These are phyloP conservation scores for Singerocomus inundabilis DNA, from an alignment of 1,284 basidiomycete species.

Conservation along the genomic window DNA sequence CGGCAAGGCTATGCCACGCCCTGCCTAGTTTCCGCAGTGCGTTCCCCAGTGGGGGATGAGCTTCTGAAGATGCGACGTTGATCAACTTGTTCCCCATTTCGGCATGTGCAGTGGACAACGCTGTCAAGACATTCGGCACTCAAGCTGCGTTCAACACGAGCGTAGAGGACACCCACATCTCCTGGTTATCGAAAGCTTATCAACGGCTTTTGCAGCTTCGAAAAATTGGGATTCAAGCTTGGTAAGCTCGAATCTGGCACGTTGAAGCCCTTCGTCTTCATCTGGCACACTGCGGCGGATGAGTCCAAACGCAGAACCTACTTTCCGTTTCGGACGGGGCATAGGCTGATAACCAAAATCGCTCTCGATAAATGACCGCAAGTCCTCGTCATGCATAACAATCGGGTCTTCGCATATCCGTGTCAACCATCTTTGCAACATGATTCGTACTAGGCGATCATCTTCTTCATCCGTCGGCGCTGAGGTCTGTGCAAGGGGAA, in stretches of 20 bases:
- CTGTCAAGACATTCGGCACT: slow-evolving; percentile 38
- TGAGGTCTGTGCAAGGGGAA: slow-evolving; percentile 89
- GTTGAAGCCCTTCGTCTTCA: slow-evolving; percentile 82
- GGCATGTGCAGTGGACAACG: slow-evolving; percentile 69
- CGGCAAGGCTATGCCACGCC: slow-evolving; percentile 80
- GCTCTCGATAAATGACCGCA: slow-evolving; percentile 89
- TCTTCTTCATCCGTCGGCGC: slow-evolving; percentile 96
- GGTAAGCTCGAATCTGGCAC: slow-evolving; percentile 87
- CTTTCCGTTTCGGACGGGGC: slow-evolving; percentile 69
- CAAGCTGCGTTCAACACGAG: not conserved
- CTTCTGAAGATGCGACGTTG: slow-evolving; percentile 85
- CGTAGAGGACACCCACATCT: slow-evolving; percentile 54
- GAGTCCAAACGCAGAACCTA: slow-evolving; percentile 63
- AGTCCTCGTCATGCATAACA: slow-evolving; percentile 82
- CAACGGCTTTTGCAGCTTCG: slow-evolving; percentile 83
- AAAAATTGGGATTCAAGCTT: slow-evolving; percentile 88
- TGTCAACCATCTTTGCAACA: slow-evolving; percentile 90
- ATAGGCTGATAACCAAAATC: slow-evolving; percentile 92
- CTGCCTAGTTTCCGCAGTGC: slow-evolving; percentile 83
- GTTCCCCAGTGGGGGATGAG: slow-evolving; percentile 75
- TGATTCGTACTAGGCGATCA: slow-evolving; percentile 88
- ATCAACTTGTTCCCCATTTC: slow-evolving; percentile 90
- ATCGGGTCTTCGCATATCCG: slow-evolving; percentile 88
- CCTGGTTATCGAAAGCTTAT: slow-evolving; percentile 76
- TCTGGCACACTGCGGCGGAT: slow-evolving; percentile 74